Evolutionary conservation across 768 basidiomycete genomes (phyloP), one percentile per base, ranked within the genome.

Genomic region (Lanmaoa pseudosensibilis): DNA sequence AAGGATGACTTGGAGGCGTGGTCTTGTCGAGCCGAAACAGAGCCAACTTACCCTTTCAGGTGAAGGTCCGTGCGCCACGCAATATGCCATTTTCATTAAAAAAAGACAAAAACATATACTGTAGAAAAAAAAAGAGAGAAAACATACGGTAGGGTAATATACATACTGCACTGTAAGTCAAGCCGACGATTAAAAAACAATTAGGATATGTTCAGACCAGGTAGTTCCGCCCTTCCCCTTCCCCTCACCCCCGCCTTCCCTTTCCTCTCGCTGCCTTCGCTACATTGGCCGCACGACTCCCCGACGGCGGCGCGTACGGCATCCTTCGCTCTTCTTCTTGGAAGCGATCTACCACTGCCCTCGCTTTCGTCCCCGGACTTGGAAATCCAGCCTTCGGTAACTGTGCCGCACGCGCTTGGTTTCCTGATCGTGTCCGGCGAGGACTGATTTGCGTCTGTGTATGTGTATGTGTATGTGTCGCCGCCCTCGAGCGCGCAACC

Each of bases 31-130:
- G n/a, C n/a, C n/a, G n/a, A n/a, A n/a, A n/a, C n/a, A n/a, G n/a
- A n/a, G n/a, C n/a, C n/a, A n/a, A n/a, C n/a, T 36, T 54, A n/a
- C 62, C 54, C 27, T 51, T 56, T 55, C 13, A 0, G 46, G 39
- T 33, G 6, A 21, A 43, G 64, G 65, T 68, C 65, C 63, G 65
- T 66, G 55, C 53, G 32, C 32, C 23, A 15, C 13, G 16, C 27
- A 32, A 32, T 25, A 19, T 36, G 19, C 16, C 11, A 21, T 34
- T 11, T 16, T 23, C 15, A 21, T 34, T n/a, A n/a, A n/a, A n/a
- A n/a, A n/a, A n/a, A n/a, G n/a, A 16, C 2, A 9, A 46, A 46
- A 46, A 46, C 32, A 46, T 21, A 33, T 2, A 15, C 25, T 25
- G 25, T 25, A 25, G 5, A 25, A 25, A 25, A 25, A 25, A 25